Conservation (phyloP, 306 rosid genomes). For the Vigna radiata region DNA sequence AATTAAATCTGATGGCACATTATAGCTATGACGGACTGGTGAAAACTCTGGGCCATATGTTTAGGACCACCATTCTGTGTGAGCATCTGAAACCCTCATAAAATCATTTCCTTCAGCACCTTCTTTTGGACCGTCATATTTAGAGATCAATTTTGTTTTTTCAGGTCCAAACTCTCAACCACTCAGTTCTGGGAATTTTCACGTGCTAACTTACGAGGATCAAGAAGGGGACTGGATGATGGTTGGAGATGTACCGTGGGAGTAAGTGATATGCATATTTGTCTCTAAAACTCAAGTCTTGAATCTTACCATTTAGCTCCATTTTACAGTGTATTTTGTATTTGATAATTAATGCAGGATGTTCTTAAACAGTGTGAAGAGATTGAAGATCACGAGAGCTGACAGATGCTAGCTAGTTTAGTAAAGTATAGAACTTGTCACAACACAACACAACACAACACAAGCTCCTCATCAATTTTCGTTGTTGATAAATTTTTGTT, state of each 20-base stretch:
- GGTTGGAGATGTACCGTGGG: constrained; percentile 76
- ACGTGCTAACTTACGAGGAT: constrained; percentile 60
- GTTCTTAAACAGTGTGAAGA: constrained; percentile 63
- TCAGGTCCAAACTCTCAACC: constrained; percentile 54
- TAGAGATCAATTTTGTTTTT: background rate
- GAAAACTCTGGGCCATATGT: constrained; percentile 55
- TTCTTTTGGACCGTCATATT: constrained; percentile 7
- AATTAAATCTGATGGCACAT: constrained; percentile 56
- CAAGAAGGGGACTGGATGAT: constrained; percentile 69
- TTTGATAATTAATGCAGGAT: constrained; percentile 45
- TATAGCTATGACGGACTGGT: constrained; percentile 57
- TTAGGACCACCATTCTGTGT: constrained; percentile 57
- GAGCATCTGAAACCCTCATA: constrained; percentile 39
- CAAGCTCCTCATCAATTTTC: constrained; percentile 45
- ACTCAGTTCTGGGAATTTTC: constrained; percentile 45
- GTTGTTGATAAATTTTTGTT: constrained; percentile 49
- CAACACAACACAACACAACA: constrained; percentile 14
- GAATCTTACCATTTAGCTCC: background rate
- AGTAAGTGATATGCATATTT: constrained; percentile 48
- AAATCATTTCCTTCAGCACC: constrained; percentile 5
- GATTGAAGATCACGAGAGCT: constrained; percentile 67
- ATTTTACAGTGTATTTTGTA: constrained; percentile 27
- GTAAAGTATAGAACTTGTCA: constrained; percentile 6
- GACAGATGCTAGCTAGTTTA: constrained; percentile 57
- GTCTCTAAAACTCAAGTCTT: background rate